Percentiles rank a stretch among this genome's conserved stretches.
These are phyloP conservation scores for Kregervanrija pseudodelftensis DNA, from an alignment of 805 yeast genomes.

Conservation along the genomic window DNA sequence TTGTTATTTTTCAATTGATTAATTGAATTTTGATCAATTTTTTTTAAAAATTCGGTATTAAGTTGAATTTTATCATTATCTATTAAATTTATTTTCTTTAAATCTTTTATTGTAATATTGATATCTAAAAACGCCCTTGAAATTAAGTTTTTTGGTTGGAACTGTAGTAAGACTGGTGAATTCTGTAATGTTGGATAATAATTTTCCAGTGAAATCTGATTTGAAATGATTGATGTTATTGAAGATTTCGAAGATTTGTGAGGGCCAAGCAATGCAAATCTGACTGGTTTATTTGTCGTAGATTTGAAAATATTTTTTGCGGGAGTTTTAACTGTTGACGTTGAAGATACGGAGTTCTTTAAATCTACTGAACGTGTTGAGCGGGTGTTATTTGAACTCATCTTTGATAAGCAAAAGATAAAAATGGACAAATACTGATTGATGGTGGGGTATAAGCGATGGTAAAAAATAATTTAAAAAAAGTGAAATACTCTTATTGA, in stretches of 20 bases:
- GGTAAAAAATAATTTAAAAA: too few species aligned
- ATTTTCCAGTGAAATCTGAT: conserved; percentile 41
- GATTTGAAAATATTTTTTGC: conserved; percentile 20
- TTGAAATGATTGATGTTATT: conserved; percentile 24
- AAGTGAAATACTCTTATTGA: too few species aligned
- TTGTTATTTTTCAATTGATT: conserved; percentile 1
- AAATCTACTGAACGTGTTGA: not conserved
- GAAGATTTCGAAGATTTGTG: conserved; percentile 26
- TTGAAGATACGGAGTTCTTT: not conserved
- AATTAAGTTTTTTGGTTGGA: conserved; percentile 32
- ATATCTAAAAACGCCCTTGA: conserved; percentile 42
- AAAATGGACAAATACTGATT: too few species aligned
- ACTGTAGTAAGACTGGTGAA: conserved; percentile 52
- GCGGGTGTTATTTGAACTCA: not conserved
- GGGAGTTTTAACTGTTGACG: conserved; percentile 1
- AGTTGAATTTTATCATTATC: conserved; percentile 7
- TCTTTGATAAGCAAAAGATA: too few species aligned
- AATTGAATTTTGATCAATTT: conserved; percentile 4
- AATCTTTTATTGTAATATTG: conserved; percentile 34
- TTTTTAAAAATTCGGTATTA: conserved; percentile 2
- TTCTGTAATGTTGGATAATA: conserved; percentile 69
- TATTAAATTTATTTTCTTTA: conserved; percentile 23
- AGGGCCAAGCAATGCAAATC: conserved; percentile 28
- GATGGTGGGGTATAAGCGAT: too few species aligned
- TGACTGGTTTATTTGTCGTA: conserved; percentile 23